Base-by-base conservation (phyloP, 441 rosid species). In the Lepidium campestre region DNA sequence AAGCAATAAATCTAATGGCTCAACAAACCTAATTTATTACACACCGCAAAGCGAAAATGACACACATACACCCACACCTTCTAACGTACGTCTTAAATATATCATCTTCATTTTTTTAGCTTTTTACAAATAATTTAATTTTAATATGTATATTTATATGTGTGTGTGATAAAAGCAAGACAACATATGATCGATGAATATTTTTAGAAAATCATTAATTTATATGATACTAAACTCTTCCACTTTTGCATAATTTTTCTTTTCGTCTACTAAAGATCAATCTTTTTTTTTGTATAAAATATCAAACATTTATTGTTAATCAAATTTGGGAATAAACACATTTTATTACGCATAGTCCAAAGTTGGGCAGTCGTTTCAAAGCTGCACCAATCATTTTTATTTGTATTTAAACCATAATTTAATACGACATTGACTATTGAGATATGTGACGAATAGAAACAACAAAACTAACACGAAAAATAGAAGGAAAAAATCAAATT, bases 21-120 rank as follows among this genome's bases (percentile, higher is more conserved):
- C 70, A 71, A 48, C 40, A 41, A 57, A 57, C 75, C 58, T 71
- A 46, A 62, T 48, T 56, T 47, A 42, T 34, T 57, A 63, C 14
- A 36, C 62, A 57, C 54, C 39, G 12, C 53, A 12, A 48, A 14
- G 27, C 23, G 75, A 71, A 56, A 71, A 64, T 31, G 70, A 62
- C 70, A 62, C 62, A 31, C 60, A 31, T n/a, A n/a, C n/a, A n/a
- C n/a, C n/a, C 46, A 39, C 11, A 41, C 20, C 36, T 32, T 55
- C 22, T 44, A 48, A 56, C 58, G 55, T 71, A 36, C 19, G 25
- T 55, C 57, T 62, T 36, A 61, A 20, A 58, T 52, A 17, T 29
- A 18, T 22, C 46, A 32, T 20, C 20, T 15, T 50, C 3, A 3
- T 17, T 36, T 42, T 18, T 22, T 41, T 52, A 17, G 14, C 18